Evolutionary conservation across 2,329 filamentous ascomycete genomes (phyloP), one percentile per base, ranked within the genome.

Genomic region (Aspergillus sp.): DNA sequence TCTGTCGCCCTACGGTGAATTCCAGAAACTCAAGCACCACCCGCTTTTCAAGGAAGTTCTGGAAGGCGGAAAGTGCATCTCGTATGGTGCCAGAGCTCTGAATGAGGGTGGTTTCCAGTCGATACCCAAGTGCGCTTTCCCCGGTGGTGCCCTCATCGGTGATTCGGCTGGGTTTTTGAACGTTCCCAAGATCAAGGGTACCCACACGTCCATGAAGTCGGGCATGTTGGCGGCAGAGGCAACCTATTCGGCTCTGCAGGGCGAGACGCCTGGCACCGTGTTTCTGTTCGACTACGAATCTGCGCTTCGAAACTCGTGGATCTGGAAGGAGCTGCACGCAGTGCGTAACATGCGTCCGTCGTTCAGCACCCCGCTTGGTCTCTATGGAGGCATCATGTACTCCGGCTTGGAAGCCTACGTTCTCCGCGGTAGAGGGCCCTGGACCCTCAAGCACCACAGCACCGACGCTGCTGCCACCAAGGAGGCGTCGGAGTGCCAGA

Each of bases 21-120:
- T 98, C 69, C 93, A 98, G 69, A 95, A 95, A 76, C 85, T 98
- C 77, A 98, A 98, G 78, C 86, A 91, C 59, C 93, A 98, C 69
- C 90, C 93, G n/a, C 73, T 94, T 44, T 97, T 94, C 76, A 83
- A 78, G 56, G 77, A 82, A 4, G 84, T 90, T 15, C 79, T 98
- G n/a, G 88, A 97, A 69, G 91, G 91, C 50, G 93, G 93, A 56
- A 96, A 95, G 74, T 97, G 93, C 68, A 90, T 98, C 56, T 95
- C 93, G 0, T 98, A 98, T 65, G 93, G 87, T 50, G 93, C 93
- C 5, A 83, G 93, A 49, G 88, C 91, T 2, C 78, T 98, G 39
- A 87, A 91, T 57, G 93, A 98, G 71, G 93, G 93, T 53, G 93
- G 93, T 20, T 96, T 94, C 72, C 93, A 98, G 73, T 95, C 90